phyloP scores from a whole-genome alignment of 768 basidiomycete species.

The Coprinopsis sp. region DNA sequence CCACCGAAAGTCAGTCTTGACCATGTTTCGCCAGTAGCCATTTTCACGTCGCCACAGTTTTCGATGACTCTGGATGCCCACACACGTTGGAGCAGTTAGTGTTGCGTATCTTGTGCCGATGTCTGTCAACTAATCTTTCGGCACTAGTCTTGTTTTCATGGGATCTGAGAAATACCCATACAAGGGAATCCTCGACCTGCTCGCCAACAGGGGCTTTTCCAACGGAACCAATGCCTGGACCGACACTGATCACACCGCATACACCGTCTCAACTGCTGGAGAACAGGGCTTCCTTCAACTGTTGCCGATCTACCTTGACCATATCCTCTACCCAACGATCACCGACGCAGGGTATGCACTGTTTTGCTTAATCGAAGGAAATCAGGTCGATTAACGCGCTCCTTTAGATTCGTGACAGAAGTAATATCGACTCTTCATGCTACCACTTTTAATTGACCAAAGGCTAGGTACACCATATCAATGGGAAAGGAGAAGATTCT shows the following conservation, averaged over 20 bases:
- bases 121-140: constrained; percentile 3
- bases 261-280: constrained; percentile 94
- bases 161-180: constrained; percentile 94
- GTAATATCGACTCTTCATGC: constrained; percentile 24
- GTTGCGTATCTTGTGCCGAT: not conserved
- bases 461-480: constrained; percentile 93
- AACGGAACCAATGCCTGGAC: constrained; percentile 97
- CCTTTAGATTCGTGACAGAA: constrained; percentile 52
- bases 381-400: constrained; percentile 11
- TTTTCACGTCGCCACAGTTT: constrained; percentile 47
- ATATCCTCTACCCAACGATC: constrained; percentile 94
- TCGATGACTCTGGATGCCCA: constrained; percentile 91
- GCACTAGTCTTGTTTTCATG: constrained; percentile 78
- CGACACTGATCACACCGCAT: constrained; percentile 90
- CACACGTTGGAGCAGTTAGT: constrained; percentile 94
- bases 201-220: constrained; percentile 92
- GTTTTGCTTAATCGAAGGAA: not conserved
- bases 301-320: constrained; percentile 88
- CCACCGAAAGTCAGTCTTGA: constrained; percentile 69
- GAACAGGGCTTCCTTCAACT: constrained; percentile 86
- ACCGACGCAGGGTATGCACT: constrained; percentile 73
- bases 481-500: constrained; percentile 83
- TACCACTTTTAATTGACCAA: not conserved
- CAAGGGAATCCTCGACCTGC: constrained; percentile 91
- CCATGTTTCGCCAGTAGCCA: not conserved